Base-by-base conservation (phyloP, 148 eudicot species). In the Rhododendron mucronatum region DNA sequence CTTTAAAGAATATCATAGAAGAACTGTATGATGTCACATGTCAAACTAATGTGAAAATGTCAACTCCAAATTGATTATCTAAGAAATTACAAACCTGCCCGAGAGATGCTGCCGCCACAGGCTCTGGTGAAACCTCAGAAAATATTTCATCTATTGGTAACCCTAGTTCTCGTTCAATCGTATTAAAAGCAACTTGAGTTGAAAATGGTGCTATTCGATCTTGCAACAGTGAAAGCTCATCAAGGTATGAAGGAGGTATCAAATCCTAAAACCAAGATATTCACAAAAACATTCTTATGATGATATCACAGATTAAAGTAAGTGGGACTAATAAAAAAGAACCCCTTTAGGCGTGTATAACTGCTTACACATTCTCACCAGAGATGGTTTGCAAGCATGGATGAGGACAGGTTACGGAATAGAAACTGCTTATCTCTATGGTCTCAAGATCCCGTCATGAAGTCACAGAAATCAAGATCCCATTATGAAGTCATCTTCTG, bases 91-190 rank as follows among this genome's bases (percentile, higher is more conserved):
- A 82, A 86, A 95, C 99, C 99, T 96, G 99, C 69, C 99, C 99
- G 81, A 96, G 96, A 76, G 99, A 96, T 84, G 99, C 99, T 82
- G 99, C 99, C 82, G 99, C 99, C 39, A 95, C 94, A 76, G 99
- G 98, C 87, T 90, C 93, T 23, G 93, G 94, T 73, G 99, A 92
- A 82, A 96, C 93, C 90, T 95, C 96, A 0, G 97, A 95, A 91
- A 96, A 96, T 48, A 96, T 47, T 85, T 89, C 93, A 82, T 94
- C 94, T 69, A 96, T 88, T 78, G 94, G 87, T 87, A 91, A 71
- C 83, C 95, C 94, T 85, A 96, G 95, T 90, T 96, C 99, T 88
- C 87, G 89, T 88, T 96, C 99, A 55, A 96, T 96, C n/a, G 89
- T 94, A 71, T 81, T 89, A 90, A 96, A 95, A 87, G 99, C 99